Base-by-base conservation (phyloP, 768 basidiomycete species). In the Trametes villosa region DNA sequence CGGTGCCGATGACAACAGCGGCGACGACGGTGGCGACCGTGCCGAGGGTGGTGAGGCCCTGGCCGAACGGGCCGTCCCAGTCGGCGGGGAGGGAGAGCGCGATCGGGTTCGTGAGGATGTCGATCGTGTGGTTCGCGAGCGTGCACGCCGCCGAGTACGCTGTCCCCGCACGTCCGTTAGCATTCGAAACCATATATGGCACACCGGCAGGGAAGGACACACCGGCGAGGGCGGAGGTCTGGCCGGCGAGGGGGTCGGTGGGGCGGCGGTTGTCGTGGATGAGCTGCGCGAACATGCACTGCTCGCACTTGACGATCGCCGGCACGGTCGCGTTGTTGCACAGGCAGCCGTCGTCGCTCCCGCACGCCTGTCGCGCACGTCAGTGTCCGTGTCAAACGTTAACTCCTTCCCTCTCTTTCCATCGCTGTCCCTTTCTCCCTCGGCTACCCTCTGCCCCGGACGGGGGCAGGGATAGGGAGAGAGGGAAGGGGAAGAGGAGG, bases 61-160 rank as follows among this genome's bases (percentile, higher is more conserved):
- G 73, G 15, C 76, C 81, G 56, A 77, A 76, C 4, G 85, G 85
- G 0, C 89, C 89, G 64, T 88, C 80, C 89, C 88, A 91, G 62
- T 64, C 72, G 0, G 73, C 45, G 2, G 87, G 83, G 18, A 84
- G 68, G 0, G 67, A 55, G 36, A 91, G 76, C 1, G 77, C 71
- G 22, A 78, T 75, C 40, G 77, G 67, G 13, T 74, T 71, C 4
- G 77, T 55, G 11, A 76, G 60, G 44, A n/a, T n/a, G n/a, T n/a
- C n/a, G n/a, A 87, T 63, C 17, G 76, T 77, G 22, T 76, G 47
- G 30, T 82, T 81, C 34, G 31, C 9, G 45, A 70, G 69, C 26
- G 57, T 56, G 69, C 89, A 89, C 1, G 79, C 77, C 9, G 77
- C 60, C 4, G 77, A 74, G 65, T 89, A 91, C n/a, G 79, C 89